These are phyloP conservation scores for Botryotinia convoluta DNA, from an alignment of 2,329 filamentous ascomycete genomes.

Conservation along the genomic window DNA sequence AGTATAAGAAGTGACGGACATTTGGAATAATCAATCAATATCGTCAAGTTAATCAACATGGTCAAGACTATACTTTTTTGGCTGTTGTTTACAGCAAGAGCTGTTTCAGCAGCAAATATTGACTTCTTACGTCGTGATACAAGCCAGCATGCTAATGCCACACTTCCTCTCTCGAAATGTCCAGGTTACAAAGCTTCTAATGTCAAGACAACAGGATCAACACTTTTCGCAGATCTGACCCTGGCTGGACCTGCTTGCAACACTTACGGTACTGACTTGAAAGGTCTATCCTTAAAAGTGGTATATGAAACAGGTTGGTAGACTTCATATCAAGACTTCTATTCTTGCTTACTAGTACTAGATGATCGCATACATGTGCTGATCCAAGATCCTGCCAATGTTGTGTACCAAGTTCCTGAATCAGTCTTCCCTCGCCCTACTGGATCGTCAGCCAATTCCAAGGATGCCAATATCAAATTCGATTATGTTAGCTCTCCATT, in stretches of 20 bases:
- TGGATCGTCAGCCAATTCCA: slow-evolving; percentile 34
- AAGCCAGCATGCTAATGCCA: not conserved
- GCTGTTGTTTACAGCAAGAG: slow-evolving; percentile 1
- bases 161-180: slow-evolving; percentile 40
- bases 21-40: not conserved
- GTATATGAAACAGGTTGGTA: slow-evolving; percentile 57
- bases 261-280: slow-evolving; percentile 56
- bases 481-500: slow-evolving; percentile 55
- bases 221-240: slow-evolving; percentile 55
- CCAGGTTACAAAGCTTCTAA: slow-evolving; percentile 54
- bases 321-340: slow-evolving; percentile 26
- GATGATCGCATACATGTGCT: slow-evolving; percentile 61
- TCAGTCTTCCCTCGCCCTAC: slow-evolving; percentile 54
- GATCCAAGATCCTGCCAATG: slow-evolving; percentile 57
- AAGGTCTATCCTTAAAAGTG: slow-evolving; percentile 55
- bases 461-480: slow-evolving; percentile 49
- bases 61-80: not conserved
- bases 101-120: slow-evolving; percentile 4
- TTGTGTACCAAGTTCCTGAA: slow-evolving; percentile 62
- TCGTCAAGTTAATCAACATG: not conserved
- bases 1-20: not conserved
- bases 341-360: slow-evolving; percentile 35
- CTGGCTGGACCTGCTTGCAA: slow-evolving; percentile 60
- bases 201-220: slow-evolving; percentile 43
- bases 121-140: not conserved